Percentiles rank a stretch among this genome's conserved stretches.
Conservation (phyloP, 305 asterid genomes). For the Fraxinus velutina region DNA sequence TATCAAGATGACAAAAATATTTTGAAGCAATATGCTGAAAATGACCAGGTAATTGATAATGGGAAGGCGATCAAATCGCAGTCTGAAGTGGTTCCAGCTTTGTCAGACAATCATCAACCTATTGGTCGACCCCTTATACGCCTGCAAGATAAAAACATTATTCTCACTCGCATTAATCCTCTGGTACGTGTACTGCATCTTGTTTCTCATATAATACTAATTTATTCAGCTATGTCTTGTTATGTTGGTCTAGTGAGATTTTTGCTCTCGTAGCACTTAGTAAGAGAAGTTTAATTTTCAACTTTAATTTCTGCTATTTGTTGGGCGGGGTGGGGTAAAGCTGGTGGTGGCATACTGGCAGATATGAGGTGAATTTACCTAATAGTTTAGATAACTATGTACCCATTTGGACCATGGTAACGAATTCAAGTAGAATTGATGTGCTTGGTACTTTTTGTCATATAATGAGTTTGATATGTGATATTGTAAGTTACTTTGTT, state of each 20-base stretch:
- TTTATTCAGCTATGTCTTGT: background rate
- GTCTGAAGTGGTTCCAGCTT: slow-evolving; percentile 79
- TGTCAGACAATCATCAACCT: slow-evolving; percentile 75
- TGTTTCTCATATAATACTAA: slow-evolving; percentile 1
- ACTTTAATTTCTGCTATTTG: background rate
- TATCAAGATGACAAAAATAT: slow-evolving; percentile 80
- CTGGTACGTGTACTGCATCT: slow-evolving; percentile 38
- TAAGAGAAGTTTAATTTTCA: background rate
- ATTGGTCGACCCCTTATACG: slow-evolving; percentile 87
- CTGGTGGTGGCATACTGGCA: background rate
- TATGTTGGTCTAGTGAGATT: slow-evolving; percentile 6
- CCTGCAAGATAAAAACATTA: slow-evolving; percentile 76
- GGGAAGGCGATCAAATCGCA: slow-evolving; percentile 80
- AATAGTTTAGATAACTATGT: background rate
- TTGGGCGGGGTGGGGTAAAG: background rate
- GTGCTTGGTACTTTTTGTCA: background rate
- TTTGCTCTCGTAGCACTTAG: background rate
- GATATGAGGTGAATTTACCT: background rate
- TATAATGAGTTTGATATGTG: background rate
- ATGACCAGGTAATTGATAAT: slow-evolving; percentile 80
- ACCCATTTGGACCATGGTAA: slow-evolving; percentile 18
- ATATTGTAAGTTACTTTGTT: slow-evolving; percentile 21
- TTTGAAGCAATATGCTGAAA: slow-evolving; percentile 90
- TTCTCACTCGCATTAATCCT: slow-evolving; percentile 93
- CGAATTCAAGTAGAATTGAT: slow-evolving; percentile 6